phyloP scores from a whole-genome alignment of 78 protist species.

The Corallochytrium limacisporum region DNA sequence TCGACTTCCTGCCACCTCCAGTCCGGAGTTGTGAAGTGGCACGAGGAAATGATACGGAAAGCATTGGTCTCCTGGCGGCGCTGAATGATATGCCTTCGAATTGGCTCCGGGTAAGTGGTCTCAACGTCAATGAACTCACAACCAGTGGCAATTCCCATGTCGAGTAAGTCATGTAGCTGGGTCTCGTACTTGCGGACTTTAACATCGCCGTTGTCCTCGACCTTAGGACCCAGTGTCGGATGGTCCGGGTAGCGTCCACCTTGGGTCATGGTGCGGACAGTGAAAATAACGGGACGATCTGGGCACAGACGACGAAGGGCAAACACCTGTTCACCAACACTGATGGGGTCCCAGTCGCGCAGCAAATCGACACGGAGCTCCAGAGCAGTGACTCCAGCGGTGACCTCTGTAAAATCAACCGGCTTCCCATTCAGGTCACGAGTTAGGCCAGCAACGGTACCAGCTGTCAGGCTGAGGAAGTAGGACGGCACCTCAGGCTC shows the following conservation, averaged over 20 bases:
- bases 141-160: slow-evolving; percentile 28
- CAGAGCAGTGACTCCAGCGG: slow-evolving; percentile 24
- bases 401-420: no score
- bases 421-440: not conserved
- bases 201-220: no score
- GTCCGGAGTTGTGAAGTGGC: slow-evolving; percentile 7
- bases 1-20: not conserved
- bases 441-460: not conserved
- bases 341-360: not conserved
- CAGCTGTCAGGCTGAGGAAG: not conserved
- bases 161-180: no score
- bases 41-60: slow-evolving; percentile 3
- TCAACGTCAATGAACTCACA: slow-evolving; percentile 49
- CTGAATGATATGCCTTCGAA: no score
- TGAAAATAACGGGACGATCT: slow-evolving; percentile 22
- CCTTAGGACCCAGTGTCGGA: not conserved
- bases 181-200: no score
- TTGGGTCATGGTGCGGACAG: slow-evolving; percentile 23
- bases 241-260: no score
- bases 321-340: no score
- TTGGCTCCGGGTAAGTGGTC: no score
- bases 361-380: slow-evolving; percentile 50
- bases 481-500: no score
- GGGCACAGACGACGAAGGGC: slow-evolving; percentile 24
- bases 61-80: no score